Conservation (phyloP, 257 asterid genomes). For the Linderniella brevidens region DNA sequence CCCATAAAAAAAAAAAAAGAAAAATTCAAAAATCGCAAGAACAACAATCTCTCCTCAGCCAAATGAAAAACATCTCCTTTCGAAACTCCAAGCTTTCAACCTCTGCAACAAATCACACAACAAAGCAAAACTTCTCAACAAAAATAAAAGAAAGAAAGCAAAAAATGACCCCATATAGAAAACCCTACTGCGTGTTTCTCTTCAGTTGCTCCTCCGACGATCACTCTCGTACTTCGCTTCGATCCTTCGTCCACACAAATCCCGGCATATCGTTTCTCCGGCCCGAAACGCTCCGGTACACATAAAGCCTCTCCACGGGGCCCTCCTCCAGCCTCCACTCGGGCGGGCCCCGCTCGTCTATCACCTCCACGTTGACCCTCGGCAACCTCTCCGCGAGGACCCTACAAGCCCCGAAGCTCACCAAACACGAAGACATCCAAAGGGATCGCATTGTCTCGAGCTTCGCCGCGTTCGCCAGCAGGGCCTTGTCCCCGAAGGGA, state of each 20-base stretch:
- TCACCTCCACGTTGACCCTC: slow-evolving; percentile 75
- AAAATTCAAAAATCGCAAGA: too few relatives aligned
- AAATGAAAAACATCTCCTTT: too few relatives aligned
- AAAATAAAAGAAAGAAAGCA: too few relatives aligned
- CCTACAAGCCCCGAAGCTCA: slow-evolving; percentile 85
- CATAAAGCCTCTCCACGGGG: slow-evolving; percentile 67
- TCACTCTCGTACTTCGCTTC: too few relatives aligned
- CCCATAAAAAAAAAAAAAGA: too few relatives aligned
- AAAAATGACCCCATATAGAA: too few relatives aligned
- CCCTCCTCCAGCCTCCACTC: slow-evolving; percentile 53
- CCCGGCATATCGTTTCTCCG: slow-evolving; percentile 79
- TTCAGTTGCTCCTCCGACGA: too few relatives aligned
- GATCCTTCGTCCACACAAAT: slow-evolving; percentile 61
- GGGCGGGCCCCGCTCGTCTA: slow-evolving; percentile 80
- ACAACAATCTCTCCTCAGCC: too few relatives aligned
- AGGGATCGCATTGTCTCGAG: slow-evolving; percentile 99
- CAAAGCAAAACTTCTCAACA: too few relatives aligned
- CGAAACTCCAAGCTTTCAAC: too few relatives aligned
- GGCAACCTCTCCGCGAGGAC: slow-evolving; percentile 75
- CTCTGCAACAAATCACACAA: too few relatives aligned
- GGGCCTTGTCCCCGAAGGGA: slow-evolving; percentile 94
- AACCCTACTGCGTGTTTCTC: too few relatives aligned
- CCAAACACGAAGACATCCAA: slow-evolving; percentile 98
- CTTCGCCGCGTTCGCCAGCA: slow-evolving; percentile 84
- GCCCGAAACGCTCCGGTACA: slow-evolving; percentile 73